A percentile compares a stretch with the other conserved stretches of the same genome.
Conservation (phyloP, 2,329 filamentous ascomycete species). For the Fusarium sp. region DNA sequence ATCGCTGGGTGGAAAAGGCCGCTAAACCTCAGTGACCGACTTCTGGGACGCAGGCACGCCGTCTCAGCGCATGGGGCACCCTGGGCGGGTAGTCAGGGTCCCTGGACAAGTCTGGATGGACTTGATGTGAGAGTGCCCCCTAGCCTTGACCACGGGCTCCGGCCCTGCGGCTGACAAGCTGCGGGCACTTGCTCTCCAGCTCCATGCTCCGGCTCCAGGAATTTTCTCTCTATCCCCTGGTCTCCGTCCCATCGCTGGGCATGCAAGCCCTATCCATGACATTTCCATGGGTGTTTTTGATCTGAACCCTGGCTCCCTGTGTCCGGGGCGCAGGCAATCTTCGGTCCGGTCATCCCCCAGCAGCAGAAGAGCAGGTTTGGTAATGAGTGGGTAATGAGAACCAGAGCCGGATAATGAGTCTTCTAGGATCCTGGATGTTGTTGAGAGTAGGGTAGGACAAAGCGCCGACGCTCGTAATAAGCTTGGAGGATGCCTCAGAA, state of each 20-base stretch:
- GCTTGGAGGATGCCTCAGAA: slow-evolving; percentile 23
- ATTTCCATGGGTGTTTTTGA: slow-evolving; percentile 30
- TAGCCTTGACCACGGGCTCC: slow-evolving; percentile 25
- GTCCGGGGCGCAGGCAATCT: slow-evolving; percentile 41
- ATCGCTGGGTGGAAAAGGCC: slow-evolving; percentile 41
- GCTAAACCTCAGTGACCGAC: slow-evolving; percentile 48
- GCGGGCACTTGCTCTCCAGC: slow-evolving; percentile 23
- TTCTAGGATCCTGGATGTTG: slow-evolving; percentile 34
- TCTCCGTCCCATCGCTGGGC: slow-evolving; percentile 30
- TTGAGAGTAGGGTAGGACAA: slow-evolving; percentile 24
- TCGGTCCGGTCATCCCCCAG: slow-evolving; percentile 40
- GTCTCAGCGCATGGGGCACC: slow-evolving; percentile 38
- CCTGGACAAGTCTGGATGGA: slow-evolving; percentile 30
- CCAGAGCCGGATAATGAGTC: slow-evolving; percentile 36
- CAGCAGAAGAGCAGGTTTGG: slow-evolving; percentile 10
- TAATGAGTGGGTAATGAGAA: slow-evolving; percentile 34
- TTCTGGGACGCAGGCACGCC: slow-evolving; percentile 47
- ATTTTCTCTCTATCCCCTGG: slow-evolving; percentile 39
- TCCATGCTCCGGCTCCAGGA: slow-evolving; percentile 44
- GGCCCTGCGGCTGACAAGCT: slow-evolving; percentile 27
- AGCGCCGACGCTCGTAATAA: slow-evolving; percentile 39
- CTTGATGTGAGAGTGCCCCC: slow-evolving; percentile 14
- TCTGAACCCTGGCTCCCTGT: slow-evolving; percentile 29
- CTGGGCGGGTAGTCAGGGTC: slow-evolving; percentile 34
- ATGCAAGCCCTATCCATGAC: slow-evolving; percentile 40